Evolutionary conservation across 768 basidiomycete genomes (phyloP).

Genomic region (Boletus pseudopeckii): DNA sequence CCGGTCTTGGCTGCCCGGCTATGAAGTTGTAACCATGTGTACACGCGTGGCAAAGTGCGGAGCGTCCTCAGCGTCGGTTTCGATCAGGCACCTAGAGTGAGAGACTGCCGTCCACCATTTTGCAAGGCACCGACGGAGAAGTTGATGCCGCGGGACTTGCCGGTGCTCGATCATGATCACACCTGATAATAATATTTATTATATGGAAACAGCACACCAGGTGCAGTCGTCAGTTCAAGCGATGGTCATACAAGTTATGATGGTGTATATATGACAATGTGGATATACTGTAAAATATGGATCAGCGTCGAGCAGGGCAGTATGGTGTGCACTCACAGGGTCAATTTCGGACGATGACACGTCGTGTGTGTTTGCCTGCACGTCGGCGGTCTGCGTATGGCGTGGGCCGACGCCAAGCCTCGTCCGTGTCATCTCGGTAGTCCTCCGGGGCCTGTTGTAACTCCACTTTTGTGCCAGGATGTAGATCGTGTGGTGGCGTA

Average conservation of each 20-base stretch:
- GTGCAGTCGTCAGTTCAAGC: no score
- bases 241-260: no score
- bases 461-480: constrained; percentile 30
- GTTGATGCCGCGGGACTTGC: constrained; percentile 20
- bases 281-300: background rate
- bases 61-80: constrained; percentile 7
- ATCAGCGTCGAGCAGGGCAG: background rate
- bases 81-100: no score
- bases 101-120: no score
- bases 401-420: constrained; percentile 69
- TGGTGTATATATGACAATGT: constrained; percentile 21
- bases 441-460: constrained; percentile 42
- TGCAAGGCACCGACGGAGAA: constrained; percentile 24
- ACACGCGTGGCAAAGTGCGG: constrained; percentile 6
- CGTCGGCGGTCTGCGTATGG: constrained; percentile 71
- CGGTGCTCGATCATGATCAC: constrained; percentile 21
- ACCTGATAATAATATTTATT: background rate
- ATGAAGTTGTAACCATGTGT: constrained; percentile 8
- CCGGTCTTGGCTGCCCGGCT: constrained; percentile 1
- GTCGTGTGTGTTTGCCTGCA: constrained; percentile 76
- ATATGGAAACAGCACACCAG: no score
- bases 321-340: background rate
- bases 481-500: constrained; percentile 47
- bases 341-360: constrained; percentile 56
- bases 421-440: constrained; percentile 56